phyloP scores from a whole-genome alignment of 2,329 filamentous ascomycete genomes.

The Plenodomus biglobosus region DNA sequence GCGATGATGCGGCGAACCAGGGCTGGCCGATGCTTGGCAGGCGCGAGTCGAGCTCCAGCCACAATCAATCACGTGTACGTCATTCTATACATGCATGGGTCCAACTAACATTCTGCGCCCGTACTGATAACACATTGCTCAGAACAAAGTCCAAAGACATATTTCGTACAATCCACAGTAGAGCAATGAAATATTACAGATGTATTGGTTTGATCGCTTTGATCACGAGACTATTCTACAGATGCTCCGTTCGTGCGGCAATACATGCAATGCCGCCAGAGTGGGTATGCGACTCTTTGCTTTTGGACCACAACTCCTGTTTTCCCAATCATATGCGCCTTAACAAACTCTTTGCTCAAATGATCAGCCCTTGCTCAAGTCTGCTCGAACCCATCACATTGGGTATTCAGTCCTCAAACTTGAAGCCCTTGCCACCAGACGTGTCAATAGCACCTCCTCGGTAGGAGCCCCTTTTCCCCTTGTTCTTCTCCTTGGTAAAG shows the following conservation, averaged over 20 bases:
- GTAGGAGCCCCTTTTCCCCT: conserved; percentile 77
- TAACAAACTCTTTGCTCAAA: neutral
- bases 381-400: neutral
- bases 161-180: too few relatives aligned
- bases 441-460: conserved; percentile 87
- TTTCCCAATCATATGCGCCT: conserved; percentile 6
- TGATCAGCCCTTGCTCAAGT: neutral
- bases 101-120: too few relatives aligned
- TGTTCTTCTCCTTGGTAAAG: conserved; percentile 99
- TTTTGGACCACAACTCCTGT: conserved; percentile 12
- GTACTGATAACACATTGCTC: too few relatives aligned
- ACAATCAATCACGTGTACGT: neutral
- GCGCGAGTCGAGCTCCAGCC: neutral
- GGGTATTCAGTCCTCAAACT: conserved; percentile 75
- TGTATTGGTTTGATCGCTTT: neutral
- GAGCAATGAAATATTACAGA: neutral
- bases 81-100: neutral
- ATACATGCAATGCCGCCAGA: neutral
- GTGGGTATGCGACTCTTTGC: conserved; percentile 30
- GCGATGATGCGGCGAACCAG: conserved; percentile 23
- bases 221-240: neutral
- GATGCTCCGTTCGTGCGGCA: neutral
- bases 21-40: neutral
- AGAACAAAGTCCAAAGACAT: too few relatives aligned
- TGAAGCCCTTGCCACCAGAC: conserved; percentile 77